Evolutionary conservation across 179 eudicot genomes (phyloP).

Genomic region (Patellifolia procumbens): DNA sequence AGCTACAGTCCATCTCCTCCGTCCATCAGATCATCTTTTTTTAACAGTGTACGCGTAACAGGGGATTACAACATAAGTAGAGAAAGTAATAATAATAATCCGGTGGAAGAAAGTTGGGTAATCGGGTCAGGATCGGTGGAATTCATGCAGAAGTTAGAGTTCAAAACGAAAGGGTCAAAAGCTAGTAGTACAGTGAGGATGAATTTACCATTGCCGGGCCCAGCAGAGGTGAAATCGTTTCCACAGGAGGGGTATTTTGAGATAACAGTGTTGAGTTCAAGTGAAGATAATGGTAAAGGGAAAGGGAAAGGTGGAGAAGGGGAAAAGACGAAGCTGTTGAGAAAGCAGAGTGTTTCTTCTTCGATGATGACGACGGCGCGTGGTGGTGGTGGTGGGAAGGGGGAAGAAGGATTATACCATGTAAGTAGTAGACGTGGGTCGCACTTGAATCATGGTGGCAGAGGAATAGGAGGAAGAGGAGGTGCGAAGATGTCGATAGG

Average conservation of each 20-base stretch:
- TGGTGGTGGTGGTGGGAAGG: too few relatives aligned
- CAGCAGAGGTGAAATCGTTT: constrained; percentile 54
- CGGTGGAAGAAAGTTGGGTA: constrained; percentile 69
- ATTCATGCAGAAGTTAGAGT: constrained; percentile 63
- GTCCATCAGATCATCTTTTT: constrained; percentile 44
- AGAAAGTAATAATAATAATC: not conserved
- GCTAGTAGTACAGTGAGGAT: constrained; percentile 40
- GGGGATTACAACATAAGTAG: not conserved
- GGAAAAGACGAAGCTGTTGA: constrained; percentile 58
- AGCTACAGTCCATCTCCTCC: constrained; percentile 29
- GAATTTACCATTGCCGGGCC: constrained; percentile 79
- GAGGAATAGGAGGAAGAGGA: constrained; percentile 29
- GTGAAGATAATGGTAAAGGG: constrained; percentile 7
- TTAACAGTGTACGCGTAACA: constrained; percentile 39
- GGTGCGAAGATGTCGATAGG: constrained; percentile 47
- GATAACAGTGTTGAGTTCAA: constrained; percentile 39
- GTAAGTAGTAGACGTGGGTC: constrained; percentile 6
- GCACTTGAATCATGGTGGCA: constrained; percentile 26
- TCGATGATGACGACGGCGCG: not conserved
- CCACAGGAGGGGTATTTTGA: constrained; percentile 91
- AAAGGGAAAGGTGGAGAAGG: constrained; percentile 30
- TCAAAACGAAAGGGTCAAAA: constrained; percentile 22
- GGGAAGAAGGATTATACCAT: not conserved
- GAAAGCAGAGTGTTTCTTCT: constrained; percentile 23
- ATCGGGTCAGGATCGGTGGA: constrained; percentile 63